Evolutionary conservation across 179 eudicot genomes (phyloP), one percentile per base, ranked within the genome.

Genomic region (Vitellaria paradoxa): DNA sequence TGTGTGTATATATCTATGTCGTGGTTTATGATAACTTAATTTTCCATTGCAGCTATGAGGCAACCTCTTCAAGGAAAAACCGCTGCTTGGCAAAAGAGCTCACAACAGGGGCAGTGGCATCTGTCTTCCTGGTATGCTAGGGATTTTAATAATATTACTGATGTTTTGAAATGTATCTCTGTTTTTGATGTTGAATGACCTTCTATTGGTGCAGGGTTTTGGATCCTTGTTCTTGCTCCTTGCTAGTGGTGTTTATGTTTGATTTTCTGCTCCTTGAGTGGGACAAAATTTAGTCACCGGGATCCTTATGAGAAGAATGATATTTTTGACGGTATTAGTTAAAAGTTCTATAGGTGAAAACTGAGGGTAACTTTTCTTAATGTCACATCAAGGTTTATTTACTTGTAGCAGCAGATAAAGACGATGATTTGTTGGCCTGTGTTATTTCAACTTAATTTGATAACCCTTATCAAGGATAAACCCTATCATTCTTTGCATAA

Each of bases 181-280:
- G 63, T 67, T 40, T 53, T 12, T 76, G 62, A 74, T 59, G 42
- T 63, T 67, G 65, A 40, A 30, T 46, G 15, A 56, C 52, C 23
- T 75, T 1, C 61, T 52, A 10, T 12, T 79, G 75, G 46, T 79
- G 87, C 97, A 96, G 99, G 99, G 99, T 75, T 96, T 96, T 79
- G 98, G 99, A 68, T 94, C 99, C 62, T 87, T 96, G 87, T 94
- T 96, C 88, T 81, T 94, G 83, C 97, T 96, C 71, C 94, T 96
- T 63, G 87, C 97, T 40, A 85, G 86, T 5, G 99, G 99, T 40
- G 97, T 96, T 82, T 94, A 92, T 87, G 98, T 96, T 86, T 95
- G 83, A 92, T 63, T 42, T 70, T 70, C 45, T 47, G 21, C 75
- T 26, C 26, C 2, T 4, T 9, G 75, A 14, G 57, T 57, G 0